Evolutionary conservation across 305 asterid species (phyloP).

Genomic region (Fraxinus ornus): DNA sequence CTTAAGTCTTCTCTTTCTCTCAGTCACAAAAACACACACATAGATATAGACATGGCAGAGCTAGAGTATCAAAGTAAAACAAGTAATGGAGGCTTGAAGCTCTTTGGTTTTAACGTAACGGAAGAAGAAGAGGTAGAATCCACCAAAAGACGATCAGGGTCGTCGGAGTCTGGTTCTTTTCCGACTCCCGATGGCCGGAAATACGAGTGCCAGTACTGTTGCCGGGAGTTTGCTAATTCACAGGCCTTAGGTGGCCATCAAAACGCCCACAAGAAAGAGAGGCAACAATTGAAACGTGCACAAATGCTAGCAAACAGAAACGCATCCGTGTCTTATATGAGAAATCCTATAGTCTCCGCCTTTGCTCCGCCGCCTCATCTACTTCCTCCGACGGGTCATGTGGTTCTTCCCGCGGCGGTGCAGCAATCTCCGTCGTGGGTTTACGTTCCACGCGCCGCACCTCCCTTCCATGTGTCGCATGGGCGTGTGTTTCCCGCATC

Average conservation of each 20-base stretch:
- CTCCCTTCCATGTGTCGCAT: slow-evolving; percentile 68
- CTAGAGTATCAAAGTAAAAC: slow-evolving; percentile 41
- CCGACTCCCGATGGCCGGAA: slow-evolving; percentile 65
- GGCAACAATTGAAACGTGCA: slow-evolving; percentile 85
- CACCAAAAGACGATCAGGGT: slow-evolving; percentile 37
- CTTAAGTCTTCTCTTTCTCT: slow-evolving; percentile 10
- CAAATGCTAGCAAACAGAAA: slow-evolving; percentile 76
- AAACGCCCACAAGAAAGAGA: slow-evolving; percentile 88
- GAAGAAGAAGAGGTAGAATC: slow-evolving; percentile 56
- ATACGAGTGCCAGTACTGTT: slow-evolving; percentile 91
- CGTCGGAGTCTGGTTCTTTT: slow-evolving; percentile 32
- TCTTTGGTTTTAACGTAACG: slow-evolving; percentile 73
- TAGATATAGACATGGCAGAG: slow-evolving; percentile 46
- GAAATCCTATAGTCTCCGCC: slow-evolving; percentile 78
- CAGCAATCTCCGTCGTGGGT: slow-evolving; percentile 58
- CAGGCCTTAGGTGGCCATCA: slow-evolving; percentile 97
- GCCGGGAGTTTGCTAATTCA: slow-evolving; percentile 82
- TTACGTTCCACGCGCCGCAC: slow-evolving; percentile 69
- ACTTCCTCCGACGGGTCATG: slow-evolving; percentile 46
- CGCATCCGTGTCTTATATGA: slow-evolving; percentile 81
- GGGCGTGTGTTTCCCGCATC: slow-evolving; percentile 55
- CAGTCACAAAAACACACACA: background rate
- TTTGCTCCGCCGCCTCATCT: slow-evolving; percentile 78
- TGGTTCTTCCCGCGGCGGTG: slow-evolving; percentile 30
- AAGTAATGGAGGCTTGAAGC: slow-evolving; percentile 46